phyloP scores from a whole-genome alignment of 2,329 filamentous ascomycete species.

The Cladosporium sphaerospermum region DNA sequence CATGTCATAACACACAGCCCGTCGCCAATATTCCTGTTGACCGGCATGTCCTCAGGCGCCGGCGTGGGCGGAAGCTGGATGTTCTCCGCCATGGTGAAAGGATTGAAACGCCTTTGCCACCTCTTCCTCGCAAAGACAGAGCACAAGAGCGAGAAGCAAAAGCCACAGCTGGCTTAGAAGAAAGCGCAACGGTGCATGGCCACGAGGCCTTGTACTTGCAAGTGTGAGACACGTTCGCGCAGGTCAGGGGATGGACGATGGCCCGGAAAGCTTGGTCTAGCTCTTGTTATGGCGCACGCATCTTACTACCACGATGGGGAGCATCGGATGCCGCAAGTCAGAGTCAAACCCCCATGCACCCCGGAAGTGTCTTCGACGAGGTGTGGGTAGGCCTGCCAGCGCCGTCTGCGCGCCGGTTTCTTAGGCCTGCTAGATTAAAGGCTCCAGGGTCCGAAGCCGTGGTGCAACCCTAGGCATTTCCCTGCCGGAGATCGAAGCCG shows the following conservation, averaged over 20 bases:
- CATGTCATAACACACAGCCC: conserved; percentile 6
- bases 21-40: neutral
- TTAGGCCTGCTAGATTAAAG: conserved; percentile 1
- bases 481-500: neutral
- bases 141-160: neutral
- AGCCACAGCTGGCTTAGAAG: too few species aligned
- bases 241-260: too few species aligned
- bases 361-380: neutral
- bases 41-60: neutral
- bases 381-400: neutral
- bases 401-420: neutral
- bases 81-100: neutral
- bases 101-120: neutral
- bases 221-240: too few species aligned
- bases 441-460: neutral
- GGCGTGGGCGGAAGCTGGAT: neutral
- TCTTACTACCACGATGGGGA: too few species aligned
- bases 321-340: too few species aligned
- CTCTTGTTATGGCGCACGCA: too few species aligned
- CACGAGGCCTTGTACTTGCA: too few species aligned
- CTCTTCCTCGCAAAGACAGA: neutral
- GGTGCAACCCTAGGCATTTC: neutral
- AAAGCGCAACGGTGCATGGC: too few species aligned
- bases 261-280: too few species aligned
- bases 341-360: neutral